Evolutionary conservation across 108 stramenopile species (phyloP).

Genomic region (Pseudonitzschia pungens): DNA sequence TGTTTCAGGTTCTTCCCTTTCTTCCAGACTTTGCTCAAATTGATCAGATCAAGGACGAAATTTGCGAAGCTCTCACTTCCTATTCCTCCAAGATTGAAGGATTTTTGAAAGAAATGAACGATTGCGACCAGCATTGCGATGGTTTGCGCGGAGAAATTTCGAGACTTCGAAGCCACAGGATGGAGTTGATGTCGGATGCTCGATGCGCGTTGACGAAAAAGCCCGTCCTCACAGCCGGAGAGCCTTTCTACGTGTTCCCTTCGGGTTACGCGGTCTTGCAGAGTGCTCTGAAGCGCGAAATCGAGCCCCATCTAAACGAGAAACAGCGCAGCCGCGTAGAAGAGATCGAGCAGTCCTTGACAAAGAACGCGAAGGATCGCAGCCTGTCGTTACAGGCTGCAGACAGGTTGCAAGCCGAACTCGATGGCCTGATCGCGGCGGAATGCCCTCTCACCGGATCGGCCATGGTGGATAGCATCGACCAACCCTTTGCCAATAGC

Average conservation of each 20-base stretch:
- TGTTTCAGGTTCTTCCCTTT: constrained; percentile 30
- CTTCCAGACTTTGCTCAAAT: constrained; percentile 85
- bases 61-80: constrained; percentile 79
- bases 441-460: constrained; percentile 87
- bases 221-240: constrained; percentile 56
- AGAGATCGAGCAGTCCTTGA: constrained; percentile 62
- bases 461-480: constrained; percentile 80
- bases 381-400: constrained; percentile 12
- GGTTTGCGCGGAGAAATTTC: constrained; percentile 65
- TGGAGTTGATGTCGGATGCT: constrained; percentile 66
- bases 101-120: constrained; percentile 82
- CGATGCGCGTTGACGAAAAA: constrained; percentile 82
- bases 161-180: constrained; percentile 55
- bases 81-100: constrained; percentile 85
- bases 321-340: constrained; percentile 55
- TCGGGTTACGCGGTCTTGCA: constrained; percentile 81
- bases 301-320: constrained; percentile 71
- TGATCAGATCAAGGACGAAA: constrained; percentile 89
- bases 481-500: constrained; percentile 50
- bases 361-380: not conserved
- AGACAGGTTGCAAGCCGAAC: constrained; percentile 60
- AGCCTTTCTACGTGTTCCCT: constrained; percentile 86
- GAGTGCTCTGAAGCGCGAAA: constrained; percentile 65
- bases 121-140: constrained; percentile 83
- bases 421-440: constrained; percentile 86